These are phyloP conservation scores for Sclerotinia nivalis DNA, from an alignment of 2,329 filamentous ascomycete species.

Conservation along the genomic window DNA sequence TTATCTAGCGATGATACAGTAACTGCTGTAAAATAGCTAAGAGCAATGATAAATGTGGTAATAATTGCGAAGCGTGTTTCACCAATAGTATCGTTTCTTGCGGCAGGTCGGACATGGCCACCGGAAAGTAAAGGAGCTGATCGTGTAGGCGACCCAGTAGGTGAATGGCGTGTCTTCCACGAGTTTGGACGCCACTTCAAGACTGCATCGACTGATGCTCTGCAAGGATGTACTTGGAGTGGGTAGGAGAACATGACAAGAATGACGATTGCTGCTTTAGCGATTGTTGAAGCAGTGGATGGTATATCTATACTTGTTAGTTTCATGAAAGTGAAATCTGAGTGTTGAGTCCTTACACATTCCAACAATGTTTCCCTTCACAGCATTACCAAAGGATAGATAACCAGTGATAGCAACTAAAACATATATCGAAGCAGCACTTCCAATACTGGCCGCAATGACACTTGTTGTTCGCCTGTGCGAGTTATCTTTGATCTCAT, in stretches of 20 bases:
- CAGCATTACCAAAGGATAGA: slow-evolving; percentile 86
- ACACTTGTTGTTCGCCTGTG: slow-evolving; percentile 72
- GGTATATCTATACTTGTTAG: slow-evolving; percentile 55
- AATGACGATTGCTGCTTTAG: slow-evolving; percentile 90
- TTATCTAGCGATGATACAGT: slow-evolving; percentile 87
- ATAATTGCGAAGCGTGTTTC: slow-evolving; percentile 87
- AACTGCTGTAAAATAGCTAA: slow-evolving; percentile 86
- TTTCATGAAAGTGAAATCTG: slow-evolving; percentile 5
- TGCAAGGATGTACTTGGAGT: slow-evolving; percentile 91
- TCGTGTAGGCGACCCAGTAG: slow-evolving; percentile 43
- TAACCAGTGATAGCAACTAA: slow-evolving; percentile 95
- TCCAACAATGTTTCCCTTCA: slow-evolving; percentile 88
- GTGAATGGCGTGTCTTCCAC: slow-evolving; percentile 41
- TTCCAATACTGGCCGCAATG: slow-evolving; percentile 80
- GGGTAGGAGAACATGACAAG: slow-evolving; percentile 97
- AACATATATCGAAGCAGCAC: slow-evolving; percentile 82
- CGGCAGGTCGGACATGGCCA: slow-evolving; percentile 48
- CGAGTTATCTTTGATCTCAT: slow-evolving; percentile 86
- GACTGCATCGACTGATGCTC: slow-evolving; percentile 94
- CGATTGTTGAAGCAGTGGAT: slow-evolving; percentile 83
- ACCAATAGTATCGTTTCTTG: slow-evolving; percentile 66
- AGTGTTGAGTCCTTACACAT: slow-evolving; percentile 66
- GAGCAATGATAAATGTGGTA: slow-evolving; percentile 79
- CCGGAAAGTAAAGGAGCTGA: slow-evolving; percentile 44
- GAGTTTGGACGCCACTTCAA: slow-evolving; percentile 78